A percentile compares a stretch with the other conserved stretches of the same genome.
phyloP scores from a whole-genome alignment of 441 rosid species.

The Pelargonium fulgidum region DNA sequence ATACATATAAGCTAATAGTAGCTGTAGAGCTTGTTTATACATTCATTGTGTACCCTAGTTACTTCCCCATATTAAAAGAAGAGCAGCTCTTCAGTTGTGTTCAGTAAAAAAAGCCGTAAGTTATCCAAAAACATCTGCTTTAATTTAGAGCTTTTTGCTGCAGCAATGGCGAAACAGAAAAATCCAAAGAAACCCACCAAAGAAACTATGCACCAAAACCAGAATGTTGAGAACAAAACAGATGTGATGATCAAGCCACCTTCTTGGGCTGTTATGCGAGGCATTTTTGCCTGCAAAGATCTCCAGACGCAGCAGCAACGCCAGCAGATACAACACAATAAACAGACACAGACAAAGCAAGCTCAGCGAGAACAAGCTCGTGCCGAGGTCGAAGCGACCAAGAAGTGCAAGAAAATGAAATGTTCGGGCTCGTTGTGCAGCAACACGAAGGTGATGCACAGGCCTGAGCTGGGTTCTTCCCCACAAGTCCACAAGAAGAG shows the following conservation, averaged over 20 bases:
- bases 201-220: slow-evolving; percentile 29
- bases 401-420: slow-evolving; percentile 59
- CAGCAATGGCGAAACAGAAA: slow-evolving; percentile 41
- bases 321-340: slow-evolving; percentile 10
- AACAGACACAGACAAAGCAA: slow-evolving; percentile 18
- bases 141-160: too few relatives aligned
- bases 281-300: slow-evolving; percentile 40
- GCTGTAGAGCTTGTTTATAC: too few relatives aligned
- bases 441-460: slow-evolving; percentile 59
- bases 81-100: too few relatives aligned
- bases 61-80: too few relatives aligned
- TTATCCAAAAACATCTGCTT: too few relatives aligned
- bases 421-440: slow-evolving; percentile 65
- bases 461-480: slow-evolving; percentile 36
- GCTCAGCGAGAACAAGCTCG: slow-evolving; percentile 23
- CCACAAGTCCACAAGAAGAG: slow-evolving; percentile 34
- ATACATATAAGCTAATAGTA: too few relatives aligned
- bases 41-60: too few relatives aligned
- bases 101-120: too few relatives aligned
- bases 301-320: slow-evolving; percentile 20
- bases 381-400: slow-evolving; percentile 29
- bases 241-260: slow-evolving; percentile 27
- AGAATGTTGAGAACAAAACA: slow-evolving; percentile 24
- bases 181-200: slow-evolving; percentile 28
- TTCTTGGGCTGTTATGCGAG: slow-evolving; percentile 49